Conservation (phyloP, 805 yeast species). For the Yamadazyma tumulicola region DNA sequence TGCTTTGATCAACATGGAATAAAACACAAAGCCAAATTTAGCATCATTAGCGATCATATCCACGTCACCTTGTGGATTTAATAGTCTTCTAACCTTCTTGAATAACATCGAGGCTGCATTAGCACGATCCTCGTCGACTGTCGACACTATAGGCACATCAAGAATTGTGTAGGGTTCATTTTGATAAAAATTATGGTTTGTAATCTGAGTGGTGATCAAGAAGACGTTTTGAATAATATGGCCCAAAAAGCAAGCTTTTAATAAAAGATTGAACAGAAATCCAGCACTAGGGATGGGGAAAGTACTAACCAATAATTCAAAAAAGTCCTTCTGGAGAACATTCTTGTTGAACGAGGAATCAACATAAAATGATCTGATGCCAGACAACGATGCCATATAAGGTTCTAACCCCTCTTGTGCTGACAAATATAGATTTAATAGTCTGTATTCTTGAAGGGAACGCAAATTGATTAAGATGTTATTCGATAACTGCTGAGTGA, state of each 20-base stretch:
- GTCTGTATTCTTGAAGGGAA: constrained; percentile 39
- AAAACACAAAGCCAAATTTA: constrained; percentile 39
- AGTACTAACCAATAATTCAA: constrained; percentile 48
- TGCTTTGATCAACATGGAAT: constrained; percentile 53
- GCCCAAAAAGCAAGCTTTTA: constrained; percentile 48
- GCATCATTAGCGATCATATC: constrained; percentile 15
- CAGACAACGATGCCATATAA: constrained; percentile 31
- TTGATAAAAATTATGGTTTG: constrained; percentile 22
- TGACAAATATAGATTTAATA: constrained; percentile 31
- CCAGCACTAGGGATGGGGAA: constrained; percentile 47
- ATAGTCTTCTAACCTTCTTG: constrained; percentile 15
- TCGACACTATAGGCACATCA: constrained; percentile 35
- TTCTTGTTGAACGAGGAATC: constrained; percentile 26
- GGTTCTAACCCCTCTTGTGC: constrained; percentile 24
- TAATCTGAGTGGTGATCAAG: constrained; percentile 24
- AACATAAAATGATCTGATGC: constrained; percentile 29
- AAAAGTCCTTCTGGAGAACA: constrained; percentile 45
- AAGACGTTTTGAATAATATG: constrained; percentile 47
- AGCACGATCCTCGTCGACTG: constrained; percentile 20
- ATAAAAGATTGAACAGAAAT: constrained; percentile 43
- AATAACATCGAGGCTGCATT: constrained; percentile 20
- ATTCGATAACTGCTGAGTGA: constrained; percentile 57
- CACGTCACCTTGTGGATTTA: constrained; percentile 10
- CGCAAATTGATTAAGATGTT: constrained; percentile 60
- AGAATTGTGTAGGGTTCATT: constrained; percentile 22